Conservation (phyloP, 306 rosid species). For the Glycine latifolia region DNA sequence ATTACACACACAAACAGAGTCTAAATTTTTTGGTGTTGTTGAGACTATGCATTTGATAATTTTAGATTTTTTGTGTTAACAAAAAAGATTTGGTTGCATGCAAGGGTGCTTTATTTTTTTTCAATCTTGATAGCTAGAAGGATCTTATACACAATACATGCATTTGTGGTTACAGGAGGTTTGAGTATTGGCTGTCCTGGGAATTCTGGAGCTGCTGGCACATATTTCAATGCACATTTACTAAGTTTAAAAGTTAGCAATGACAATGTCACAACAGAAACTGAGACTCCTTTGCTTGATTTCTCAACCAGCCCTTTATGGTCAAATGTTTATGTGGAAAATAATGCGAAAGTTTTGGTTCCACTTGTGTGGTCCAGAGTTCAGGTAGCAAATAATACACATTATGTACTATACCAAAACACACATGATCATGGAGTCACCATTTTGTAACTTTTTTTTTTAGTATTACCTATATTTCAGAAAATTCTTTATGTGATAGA, state of each 20-base stretch:
- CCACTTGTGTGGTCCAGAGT: slow-evolving; percentile 98
- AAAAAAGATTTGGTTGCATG: slow-evolving; percentile 31
- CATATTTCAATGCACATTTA: slow-evolving; percentile 91
- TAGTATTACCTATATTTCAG: background rate
- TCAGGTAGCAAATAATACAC: slow-evolving; percentile 70
- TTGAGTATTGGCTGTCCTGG: slow-evolving; percentile 90
- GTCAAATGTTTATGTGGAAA: slow-evolving; percentile 99
- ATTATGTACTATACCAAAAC: slow-evolving; percentile 14
- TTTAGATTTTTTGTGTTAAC: slow-evolving; percentile 32
- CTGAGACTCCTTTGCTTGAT: slow-evolving; percentile 98
- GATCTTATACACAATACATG: slow-evolving; percentile 33
- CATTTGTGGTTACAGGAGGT: slow-evolving; percentile 76
- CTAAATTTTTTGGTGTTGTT: slow-evolving; percentile 28
- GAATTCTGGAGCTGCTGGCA: slow-evolving; percentile 98
- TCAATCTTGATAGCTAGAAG: slow-evolving; percentile 27
- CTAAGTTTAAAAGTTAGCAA: slow-evolving; percentile 90
- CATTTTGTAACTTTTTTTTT: background rate
- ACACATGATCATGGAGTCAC: slow-evolving; percentile 18
- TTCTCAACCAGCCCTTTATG: slow-evolving; percentile 88
- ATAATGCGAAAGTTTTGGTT: slow-evolving; percentile 94
- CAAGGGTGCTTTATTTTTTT: slow-evolving; percentile 2
- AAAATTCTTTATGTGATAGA: slow-evolving; percentile 17
- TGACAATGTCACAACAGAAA: slow-evolving; percentile 94
- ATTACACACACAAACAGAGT: background rate
- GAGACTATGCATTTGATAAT: slow-evolving; percentile 26